Base-by-base conservation (phyloP, 345 rosid species). In the Eucalyptus sp. region DNA sequence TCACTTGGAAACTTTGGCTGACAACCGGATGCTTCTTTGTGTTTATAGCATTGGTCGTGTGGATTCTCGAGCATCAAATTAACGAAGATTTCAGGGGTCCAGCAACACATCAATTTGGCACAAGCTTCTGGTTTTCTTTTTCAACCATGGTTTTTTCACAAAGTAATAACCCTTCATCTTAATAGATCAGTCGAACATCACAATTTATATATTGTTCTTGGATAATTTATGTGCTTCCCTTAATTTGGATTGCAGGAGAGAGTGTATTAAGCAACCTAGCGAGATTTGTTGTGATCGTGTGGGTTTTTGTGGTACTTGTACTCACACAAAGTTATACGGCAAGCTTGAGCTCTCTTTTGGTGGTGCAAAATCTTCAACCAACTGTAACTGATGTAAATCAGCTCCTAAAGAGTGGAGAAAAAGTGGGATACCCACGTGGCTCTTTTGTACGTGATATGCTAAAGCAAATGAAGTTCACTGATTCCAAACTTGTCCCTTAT, bases 161-260 rank as follows among this genome's bases (percentile, higher is more conserved):
- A 66, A 64, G 76, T 64, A 64, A 15, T 15, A 0, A 4, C 6
- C 76, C 20, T n/a, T 64, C 11, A 15, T 3, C 4, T 64, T 64
- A 7, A n/a, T 8, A 50, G 13, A 66, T 66, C 76, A 66, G 2
- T 15, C 0, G 17, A 31, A n/a, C 6, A 3, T n/a, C 2, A 66
- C 20, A n/a, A 66, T 31, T 64, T 7, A 2, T 2, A 66, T 15
- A 14, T 66, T 0, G 20, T 66, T 66, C 1, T 15, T 7, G 0
- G 2, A n/a, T 2, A 16, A 66, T 15, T 31, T 66, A 66, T 0
- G 1, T 7, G 41, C 76, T 66, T n/a, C 1, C 20, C 76, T 66
- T n/a, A n/a, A 66, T 66, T 31, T 66, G 76, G 41, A 66, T 66
- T 66, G 76, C 11, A 66, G 41, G 41, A 3, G 76, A 64, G 11